Evolutionary conservation across 768 basidiomycete species (phyloP), one percentile per base, ranked within the genome.

Genomic region (Suillus spraguei): DNA sequence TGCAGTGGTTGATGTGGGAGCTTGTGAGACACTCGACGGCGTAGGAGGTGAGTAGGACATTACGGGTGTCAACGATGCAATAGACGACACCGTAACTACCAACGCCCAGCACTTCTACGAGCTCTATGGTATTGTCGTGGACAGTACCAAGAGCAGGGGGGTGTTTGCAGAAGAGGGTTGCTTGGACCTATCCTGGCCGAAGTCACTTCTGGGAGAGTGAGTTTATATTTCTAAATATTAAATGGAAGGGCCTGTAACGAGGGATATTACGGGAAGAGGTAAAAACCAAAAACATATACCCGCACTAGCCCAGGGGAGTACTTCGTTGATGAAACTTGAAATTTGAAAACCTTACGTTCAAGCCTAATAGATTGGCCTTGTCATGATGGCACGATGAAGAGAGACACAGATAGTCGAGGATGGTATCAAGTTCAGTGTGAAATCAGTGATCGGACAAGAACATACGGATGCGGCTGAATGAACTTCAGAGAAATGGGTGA

Each of bases 61-160:
- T 78, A 61, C 67, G 71, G 14, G 78, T 75, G 72, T 92, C 91
- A 64, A 91, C 81, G 32, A 93, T 95, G 62, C 92, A 90, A 76
- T 97, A 97, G 13, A 98, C 97, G 69, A 95, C 89, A 61, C 97
- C 97, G 73, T 97, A 99, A 28, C 96, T 95, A 14, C 97, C 97
- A 39, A 91, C 86, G 41, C 97, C 97, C 59, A 99, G 85, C 66
- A 96, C 84, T 70, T 91, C 87, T 69, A 91, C 85, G 65, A 99
- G 88, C 76, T 95, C 85, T 63, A 98, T 86, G 56, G 86, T 79
- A 68, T 87, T 89, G 66, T 86, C 83, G 82, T 96, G 92, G 73
- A 86, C 77, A 66, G 89, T 88, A 50, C 95, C 95, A 65, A 91
- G 78, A 65, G 80, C 73, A 41, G 82, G 82, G 65, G 80, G 77